phyloP scores from a whole-genome alignment of 768 basidiomycete genomes.

The Rhizopogon vinicolor region DNA sequence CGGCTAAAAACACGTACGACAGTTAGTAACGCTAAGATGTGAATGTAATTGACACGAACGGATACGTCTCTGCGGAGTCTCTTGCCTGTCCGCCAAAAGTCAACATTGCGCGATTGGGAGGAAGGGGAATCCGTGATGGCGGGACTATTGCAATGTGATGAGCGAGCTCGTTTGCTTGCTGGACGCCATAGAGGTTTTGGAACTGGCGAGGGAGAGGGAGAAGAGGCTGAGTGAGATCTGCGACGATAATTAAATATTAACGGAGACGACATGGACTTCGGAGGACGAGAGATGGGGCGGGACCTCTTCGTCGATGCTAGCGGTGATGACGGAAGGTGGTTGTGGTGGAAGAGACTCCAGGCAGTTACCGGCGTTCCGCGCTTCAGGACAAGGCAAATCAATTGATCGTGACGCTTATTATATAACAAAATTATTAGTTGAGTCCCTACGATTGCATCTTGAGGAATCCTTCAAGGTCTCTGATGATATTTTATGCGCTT shows the following conservation, averaged over 20 bases:
- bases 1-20: conserved; percentile 10
- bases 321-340: conserved; percentile 16
- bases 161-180: conserved; percentile 46
- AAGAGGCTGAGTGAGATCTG: conserved; percentile 48
- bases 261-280: conserved; percentile 30
- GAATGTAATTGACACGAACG: conserved; percentile 28
- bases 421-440: neutral
- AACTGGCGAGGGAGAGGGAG: conserved; percentile 30
- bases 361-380: neutral
- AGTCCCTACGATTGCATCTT: neutral
- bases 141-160: conserved; percentile 32
- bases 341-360: neutral
- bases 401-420: neutral
- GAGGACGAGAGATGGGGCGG: neutral
- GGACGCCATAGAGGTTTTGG: conserved; percentile 35
- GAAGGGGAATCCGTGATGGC: conserved; percentile 29
- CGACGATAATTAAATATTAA: conserved; percentile 37
- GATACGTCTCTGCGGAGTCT: conserved; percentile 44
- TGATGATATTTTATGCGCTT: neutral
- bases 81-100: conserved; percentile 52
- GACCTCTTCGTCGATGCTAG: conserved; percentile 3
- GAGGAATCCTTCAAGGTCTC: neutral
- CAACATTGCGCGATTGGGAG: conserved; percentile 47
- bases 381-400: neutral
- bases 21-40: conserved; percentile 5